These are phyloP conservation scores for Calonectria hawksworthii DNA, from an alignment of 2,329 filamentous ascomycete genomes.

Conservation along the genomic window DNA sequence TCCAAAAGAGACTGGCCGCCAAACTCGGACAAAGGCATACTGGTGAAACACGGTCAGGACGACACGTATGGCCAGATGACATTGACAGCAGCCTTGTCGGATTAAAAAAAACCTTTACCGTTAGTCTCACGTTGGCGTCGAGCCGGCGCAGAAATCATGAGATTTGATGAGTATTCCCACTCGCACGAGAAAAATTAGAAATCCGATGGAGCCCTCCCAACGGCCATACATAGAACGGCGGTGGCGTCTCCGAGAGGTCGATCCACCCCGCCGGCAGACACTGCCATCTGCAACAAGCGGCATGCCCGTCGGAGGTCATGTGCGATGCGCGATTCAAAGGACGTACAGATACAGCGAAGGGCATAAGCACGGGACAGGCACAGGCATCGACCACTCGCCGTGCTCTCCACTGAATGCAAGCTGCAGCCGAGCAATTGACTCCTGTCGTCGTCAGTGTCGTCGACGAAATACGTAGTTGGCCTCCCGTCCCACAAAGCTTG, in stretches of 20 bases:
- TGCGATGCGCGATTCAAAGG: conserved; percentile 9
- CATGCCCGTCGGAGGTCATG: conserved; percentile 23
- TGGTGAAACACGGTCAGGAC: conserved; percentile 19
- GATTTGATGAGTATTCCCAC: background rate
- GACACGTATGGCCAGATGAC: background rate
- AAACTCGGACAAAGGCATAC: conserved; percentile 23
- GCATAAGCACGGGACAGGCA: background rate
- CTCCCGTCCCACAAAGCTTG: conserved; percentile 20
- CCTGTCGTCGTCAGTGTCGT: conserved; percentile 9
- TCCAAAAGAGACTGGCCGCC: conserved; percentile 18
- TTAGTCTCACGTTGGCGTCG: background rate
- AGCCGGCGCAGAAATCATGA: background rate
- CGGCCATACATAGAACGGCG: conserved; percentile 7
- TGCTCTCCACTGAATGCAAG: background rate
- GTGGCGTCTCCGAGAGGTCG: conserved; percentile 8
- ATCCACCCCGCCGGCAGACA: conserved; percentile 7
- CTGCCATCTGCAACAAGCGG: conserved; percentile 18
- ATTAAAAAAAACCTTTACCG: background rate
- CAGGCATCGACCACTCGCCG: background rate
- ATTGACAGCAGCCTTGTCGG: background rate
- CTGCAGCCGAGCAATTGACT: conserved; percentile 7
- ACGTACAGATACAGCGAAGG: background rate
- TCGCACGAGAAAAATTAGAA: background rate
- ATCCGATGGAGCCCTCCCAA: conserved; percentile 9
- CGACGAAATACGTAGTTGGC: background rate